These are phyloP conservation scores for Metschnikowia aberdeeniae DNA, from an alignment of 805 yeast genomes.

Conservation along the genomic window DNA sequence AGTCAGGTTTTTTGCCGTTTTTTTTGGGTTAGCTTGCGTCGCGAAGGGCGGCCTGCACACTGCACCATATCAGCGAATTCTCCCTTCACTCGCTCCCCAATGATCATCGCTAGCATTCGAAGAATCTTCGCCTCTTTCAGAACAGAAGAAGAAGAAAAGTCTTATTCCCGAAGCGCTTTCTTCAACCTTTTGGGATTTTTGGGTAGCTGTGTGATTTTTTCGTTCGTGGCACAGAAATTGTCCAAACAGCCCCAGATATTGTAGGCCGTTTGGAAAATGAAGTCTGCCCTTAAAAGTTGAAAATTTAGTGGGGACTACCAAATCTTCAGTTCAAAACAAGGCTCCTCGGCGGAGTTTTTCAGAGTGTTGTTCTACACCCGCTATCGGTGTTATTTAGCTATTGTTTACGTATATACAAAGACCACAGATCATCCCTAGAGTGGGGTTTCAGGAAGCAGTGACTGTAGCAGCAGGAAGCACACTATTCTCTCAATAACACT, in stretches of 20 bases:
- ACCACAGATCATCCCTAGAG: conserved; percentile 2
- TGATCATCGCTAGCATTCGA: conserved; percentile 71
- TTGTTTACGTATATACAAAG: conserved; percentile 2
- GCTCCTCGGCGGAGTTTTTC: no score
- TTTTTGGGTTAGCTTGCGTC: not conserved
- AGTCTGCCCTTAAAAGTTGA: no score
- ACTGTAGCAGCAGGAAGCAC: not conserved
- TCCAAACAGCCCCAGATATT: conserved; percentile 21
- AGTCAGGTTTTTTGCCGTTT: conserved; percentile 30
- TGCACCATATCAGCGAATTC: no score
- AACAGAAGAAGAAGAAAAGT: conserved; percentile 80
- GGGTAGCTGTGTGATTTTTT: conserved; percentile 76
- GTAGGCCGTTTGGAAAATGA: not conserved
- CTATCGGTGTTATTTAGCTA: no score
- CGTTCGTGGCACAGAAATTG: conserved; percentile 67
- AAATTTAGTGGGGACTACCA: no score
- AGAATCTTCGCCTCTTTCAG: conserved; percentile 78
- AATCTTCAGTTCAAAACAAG: no score
- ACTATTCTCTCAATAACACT: conserved; percentile 38
- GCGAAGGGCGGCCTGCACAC: no score
- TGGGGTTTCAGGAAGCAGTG: not conserved
- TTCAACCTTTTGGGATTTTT: conserved; percentile 75
- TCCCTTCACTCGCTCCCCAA: conserved; percentile 13
- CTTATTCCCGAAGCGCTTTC: conserved; percentile 71
- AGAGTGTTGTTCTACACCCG: no score